Evolutionary conservation across 345 rosid species (phyloP), one percentile per base, ranked within the genome.

Genomic region (Salix caprea): DNA sequence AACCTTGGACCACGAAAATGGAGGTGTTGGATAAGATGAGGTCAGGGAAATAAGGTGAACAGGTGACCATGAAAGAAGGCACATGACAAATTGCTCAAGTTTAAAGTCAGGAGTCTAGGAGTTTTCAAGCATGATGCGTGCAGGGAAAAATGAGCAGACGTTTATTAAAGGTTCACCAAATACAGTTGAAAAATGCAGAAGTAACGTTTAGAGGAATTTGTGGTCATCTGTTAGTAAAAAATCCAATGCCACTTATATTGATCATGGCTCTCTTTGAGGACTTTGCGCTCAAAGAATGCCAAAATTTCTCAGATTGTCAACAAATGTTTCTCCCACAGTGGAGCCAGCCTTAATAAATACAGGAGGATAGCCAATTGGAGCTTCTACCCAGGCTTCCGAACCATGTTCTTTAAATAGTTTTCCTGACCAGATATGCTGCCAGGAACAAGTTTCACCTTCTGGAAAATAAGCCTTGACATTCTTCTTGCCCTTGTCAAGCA

Each of bases 341-440:
- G 95, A 86, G 75, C 88, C 95, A 62, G 74, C 76, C 81, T 83
- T 91, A 23, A 89, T 86, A 78, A 89, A 91, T 34, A 91, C 85
- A 67, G 95, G 91, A 36, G 95, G 95, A 81, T 74, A 85, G 52
- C 92, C 90, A 2, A 91, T 24, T 66, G 90, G 91, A 74, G 95
- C 87, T 48, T 86, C 92, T 24, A 91, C 71, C 86, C 88, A 79
- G 65, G 77, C 80, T 72, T 87, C 84, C 46, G 61, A 81, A 65
- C 90, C 90, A 39, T 80, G 81, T 67, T 71, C 79, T 24, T 74
- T n/a, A 73, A 75, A 91, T 77, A 70, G 23, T 52, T 85, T 81
- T 79, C 90, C 89, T 4, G 95, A 85, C 90, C 92, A 91, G 50
- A 89, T 71, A 73, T 91, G 92, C 76, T 86, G 73, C 92, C 95